phyloP scores from a whole-genome alignment of 257 asterid genomes.

The Scutellaria baicalensis region DNA sequence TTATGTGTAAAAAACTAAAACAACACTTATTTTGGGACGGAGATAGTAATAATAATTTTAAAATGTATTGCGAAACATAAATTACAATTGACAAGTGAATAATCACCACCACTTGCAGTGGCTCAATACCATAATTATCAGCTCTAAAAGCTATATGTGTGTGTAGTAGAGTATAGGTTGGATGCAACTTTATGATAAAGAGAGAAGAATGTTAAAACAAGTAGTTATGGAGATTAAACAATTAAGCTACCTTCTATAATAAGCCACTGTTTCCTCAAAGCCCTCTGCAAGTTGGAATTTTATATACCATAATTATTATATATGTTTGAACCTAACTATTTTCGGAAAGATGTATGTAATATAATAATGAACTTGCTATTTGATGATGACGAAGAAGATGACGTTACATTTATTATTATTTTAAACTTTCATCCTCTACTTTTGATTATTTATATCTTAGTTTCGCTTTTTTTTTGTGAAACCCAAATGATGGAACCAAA shows the following conservation, averaged over 20 bases:
- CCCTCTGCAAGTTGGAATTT: conserved; percentile 4
- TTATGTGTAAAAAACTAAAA: too few relatives aligned
- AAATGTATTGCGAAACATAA: too few relatives aligned
- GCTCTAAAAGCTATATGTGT: background rate
- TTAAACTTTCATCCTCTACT: background rate
- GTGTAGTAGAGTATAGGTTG: background rate
- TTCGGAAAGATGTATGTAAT: background rate
- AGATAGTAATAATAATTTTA: too few relatives aligned
- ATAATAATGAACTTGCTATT: background rate
- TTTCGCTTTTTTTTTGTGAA: too few relatives aligned
- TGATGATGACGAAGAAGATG: conserved; percentile 21
- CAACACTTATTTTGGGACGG: too few relatives aligned
- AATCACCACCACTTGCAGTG: background rate
- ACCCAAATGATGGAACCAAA: too few relatives aligned
- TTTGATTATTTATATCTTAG: background rate
- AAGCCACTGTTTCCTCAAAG: background rate
- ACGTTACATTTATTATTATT: background rate
- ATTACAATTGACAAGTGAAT: too few relatives aligned
- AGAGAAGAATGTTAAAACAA: background rate
- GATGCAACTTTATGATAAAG: conserved; percentile 20
- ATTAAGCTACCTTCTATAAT: background rate
- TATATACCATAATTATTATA: background rate
- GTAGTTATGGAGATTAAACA: conserved; percentile 15
- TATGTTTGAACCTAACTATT: conserved; percentile 13
- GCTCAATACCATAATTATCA: background rate